Conservation (phyloP, 345 rosid species). For the sweet orange (Citrus sinensis) region DNA sequence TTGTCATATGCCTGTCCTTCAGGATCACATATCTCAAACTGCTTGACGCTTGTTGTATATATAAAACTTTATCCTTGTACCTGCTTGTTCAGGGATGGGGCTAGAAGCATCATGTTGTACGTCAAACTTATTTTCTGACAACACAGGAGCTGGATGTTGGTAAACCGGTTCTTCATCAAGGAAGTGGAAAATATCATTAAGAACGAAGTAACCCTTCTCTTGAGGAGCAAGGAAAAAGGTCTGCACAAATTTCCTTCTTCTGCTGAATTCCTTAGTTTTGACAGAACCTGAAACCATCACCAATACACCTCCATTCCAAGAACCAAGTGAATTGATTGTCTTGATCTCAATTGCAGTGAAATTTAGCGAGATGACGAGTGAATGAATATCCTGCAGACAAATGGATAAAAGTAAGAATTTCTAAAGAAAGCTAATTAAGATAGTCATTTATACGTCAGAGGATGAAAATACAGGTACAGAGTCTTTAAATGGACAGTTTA, state of each 20-base stretch:
- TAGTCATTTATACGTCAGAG: not conserved
- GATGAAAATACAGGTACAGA: not conserved
- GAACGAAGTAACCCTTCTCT: constrained; percentile 86
- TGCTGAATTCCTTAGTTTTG: constrained; percentile 55
- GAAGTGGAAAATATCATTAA: constrained; percentile 86
- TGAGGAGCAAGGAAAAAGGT: constrained; percentile 97
- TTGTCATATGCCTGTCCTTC: not conserved
- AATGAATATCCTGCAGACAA: constrained; percentile 65
- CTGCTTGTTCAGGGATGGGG: constrained; percentile 61
- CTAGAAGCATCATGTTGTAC: constrained; percentile 44
- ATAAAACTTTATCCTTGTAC: constrained; percentile 23
- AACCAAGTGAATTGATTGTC: constrained; percentile 79
- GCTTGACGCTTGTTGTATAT: not conserved
- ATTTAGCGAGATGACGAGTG: constrained; percentile 59
- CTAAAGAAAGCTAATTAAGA: constrained; percentile 1
- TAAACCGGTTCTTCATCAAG: constrained; percentile 44
- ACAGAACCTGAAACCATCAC: constrained; percentile 88
- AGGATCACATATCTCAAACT: not conserved
- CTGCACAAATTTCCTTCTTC: constrained; percentile 74
- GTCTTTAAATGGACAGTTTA: not conserved
- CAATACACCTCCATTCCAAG: constrained; percentile 82
- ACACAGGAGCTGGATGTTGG: constrained; percentile 49
- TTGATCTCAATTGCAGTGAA: constrained; percentile 88
- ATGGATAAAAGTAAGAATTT: constrained; percentile 2
- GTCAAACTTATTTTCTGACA: constrained; percentile 49